Percentiles rank a stretch among this genome's conserved stretches.
These are phyloP conservation scores for Adansonia madagascariensis DNA, from an alignment of 441 rosid species.

Conservation along the genomic window DNA sequence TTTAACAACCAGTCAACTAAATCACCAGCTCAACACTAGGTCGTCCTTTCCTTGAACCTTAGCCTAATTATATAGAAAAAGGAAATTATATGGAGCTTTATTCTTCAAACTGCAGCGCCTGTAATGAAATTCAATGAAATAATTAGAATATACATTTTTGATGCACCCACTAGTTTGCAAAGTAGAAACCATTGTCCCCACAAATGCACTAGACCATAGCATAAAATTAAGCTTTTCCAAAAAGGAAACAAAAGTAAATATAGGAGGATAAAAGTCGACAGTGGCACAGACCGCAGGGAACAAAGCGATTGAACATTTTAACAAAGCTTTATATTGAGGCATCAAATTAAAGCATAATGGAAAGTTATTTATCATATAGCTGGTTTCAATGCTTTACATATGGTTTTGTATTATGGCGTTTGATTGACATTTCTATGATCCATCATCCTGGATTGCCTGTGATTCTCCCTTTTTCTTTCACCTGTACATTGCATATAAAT, in stretches of 20 bases:
- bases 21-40: not conserved
- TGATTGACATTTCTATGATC: too few species aligned
- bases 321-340: conserved; percentile 21
- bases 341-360: not conserved
- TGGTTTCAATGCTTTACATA: not conserved
- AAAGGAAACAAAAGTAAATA: conserved; percentile 34
- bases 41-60: too few species aligned
- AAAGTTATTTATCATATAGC: conserved; percentile 26
- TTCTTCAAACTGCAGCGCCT: too few species aligned
- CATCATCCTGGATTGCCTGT: not conserved
- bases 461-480: conserved; percentile 4
- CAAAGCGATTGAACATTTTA: conserved; percentile 35
- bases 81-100: too few species aligned
- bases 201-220: conserved; percentile 23
- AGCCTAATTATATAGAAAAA: too few species aligned
- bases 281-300: conserved; percentile 32
- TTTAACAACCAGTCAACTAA: conserved; percentile 20
- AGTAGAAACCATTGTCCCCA: conserved; percentile 29
- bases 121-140: too few species aligned
- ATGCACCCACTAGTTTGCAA: too few species aligned
- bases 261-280: conserved; percentile 41
- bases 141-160: not conserved
- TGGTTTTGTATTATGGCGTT: not conserved
- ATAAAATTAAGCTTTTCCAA: conserved; percentile 26
- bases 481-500: not conserved